Percentiles rank a stretch among this genome's conserved stretches.
Evolutionary conservation across 1,139 yeast species (phyloP).

Genomic region (Pichia sp.): DNA sequence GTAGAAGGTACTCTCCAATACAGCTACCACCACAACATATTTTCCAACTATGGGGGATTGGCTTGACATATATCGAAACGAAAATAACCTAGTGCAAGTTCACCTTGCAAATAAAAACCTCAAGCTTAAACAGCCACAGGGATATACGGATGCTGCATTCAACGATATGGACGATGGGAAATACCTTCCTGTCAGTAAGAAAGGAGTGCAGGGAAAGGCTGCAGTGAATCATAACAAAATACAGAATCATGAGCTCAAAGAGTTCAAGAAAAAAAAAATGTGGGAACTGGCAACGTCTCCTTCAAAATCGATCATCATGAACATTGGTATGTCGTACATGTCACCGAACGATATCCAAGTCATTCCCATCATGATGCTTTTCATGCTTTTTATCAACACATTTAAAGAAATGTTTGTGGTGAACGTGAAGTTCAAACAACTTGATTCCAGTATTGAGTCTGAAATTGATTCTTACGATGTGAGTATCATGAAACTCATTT

Average conservation of each 20-base stretch:
- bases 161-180: slow-evolving; percentile 23
- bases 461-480: slow-evolving; percentile 24
- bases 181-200: slow-evolving; percentile 7
- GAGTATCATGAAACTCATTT: slow-evolving; percentile 25
- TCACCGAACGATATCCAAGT: slow-evolving; percentile 87
- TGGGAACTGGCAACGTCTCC: slow-evolving; percentile 88
- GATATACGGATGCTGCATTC: slow-evolving; percentile 20
- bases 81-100: slow-evolving; percentile 5
- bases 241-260: slow-evolving; percentile 29
- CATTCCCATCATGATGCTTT: slow-evolving; percentile 86
- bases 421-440: slow-evolving; percentile 36
- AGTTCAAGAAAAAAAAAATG: slow-evolving; percentile 58
- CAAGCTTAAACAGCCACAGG: slow-evolving; percentile 22
- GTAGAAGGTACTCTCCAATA: no score
- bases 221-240: neutral
- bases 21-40: no score
- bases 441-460: slow-evolving; percentile 18
- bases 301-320: slow-evolving; percentile 85
- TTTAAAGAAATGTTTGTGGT: slow-evolving; percentile 64
- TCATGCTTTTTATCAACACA: slow-evolving; percentile 78
- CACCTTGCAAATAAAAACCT: neutral
- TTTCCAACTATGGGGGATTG: slow-evolving; percentile 15
- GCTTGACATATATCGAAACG: slow-evolving; percentile 20
- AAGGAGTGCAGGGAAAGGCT: neutral
- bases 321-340: slow-evolving; percentile 85